These are phyloP conservation scores for Mycena venus DNA, from an alignment of 768 basidiomycete species.

Conservation along the genomic window DNA sequence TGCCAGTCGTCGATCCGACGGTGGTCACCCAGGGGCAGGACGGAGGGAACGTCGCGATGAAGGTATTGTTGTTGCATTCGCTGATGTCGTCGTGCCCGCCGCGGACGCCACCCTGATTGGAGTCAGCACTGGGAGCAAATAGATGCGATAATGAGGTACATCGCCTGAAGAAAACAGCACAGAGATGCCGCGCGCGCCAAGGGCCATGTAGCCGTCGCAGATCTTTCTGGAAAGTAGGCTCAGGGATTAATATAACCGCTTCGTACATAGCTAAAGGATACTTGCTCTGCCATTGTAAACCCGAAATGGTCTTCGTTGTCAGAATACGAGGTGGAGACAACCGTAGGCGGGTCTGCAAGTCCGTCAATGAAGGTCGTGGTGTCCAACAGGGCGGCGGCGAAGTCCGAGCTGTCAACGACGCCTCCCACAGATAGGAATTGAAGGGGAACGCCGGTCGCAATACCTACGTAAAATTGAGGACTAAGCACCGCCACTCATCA, in stretches of 20 bases:
- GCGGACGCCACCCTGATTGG: not conserved
- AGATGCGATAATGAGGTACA: not conserved
- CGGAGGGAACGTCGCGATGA: constrained; percentile 27
- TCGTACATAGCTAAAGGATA: not conserved
- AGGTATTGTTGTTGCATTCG: constrained; percentile 1
- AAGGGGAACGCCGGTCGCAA: not conserved
- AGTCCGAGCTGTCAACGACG: not conserved
- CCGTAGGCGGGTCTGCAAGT: not conserved
- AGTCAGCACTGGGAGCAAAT: not conserved
- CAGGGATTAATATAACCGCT: not conserved
- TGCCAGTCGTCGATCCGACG: constrained; percentile 36
- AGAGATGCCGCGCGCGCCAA: constrained; percentile 14
- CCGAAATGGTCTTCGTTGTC: not conserved
- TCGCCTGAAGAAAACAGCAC: constrained; percentile 1
- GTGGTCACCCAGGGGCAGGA: constrained; percentile 39
- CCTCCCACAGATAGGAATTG: constrained; percentile 7
- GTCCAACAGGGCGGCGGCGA: not conserved
- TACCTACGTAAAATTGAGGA: not conserved
- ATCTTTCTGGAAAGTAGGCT: not conserved
- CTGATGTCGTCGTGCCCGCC: constrained; percentile 3
- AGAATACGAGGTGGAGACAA: not conserved
- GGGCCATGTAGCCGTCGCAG: constrained; percentile 4
- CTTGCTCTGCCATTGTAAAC: not conserved
- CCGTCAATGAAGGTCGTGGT: constrained; percentile 7
- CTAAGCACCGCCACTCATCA: not conserved